Evolutionary conservation across 139 green algal genomes (phyloP), one percentile per base, ranked within the genome.

Genomic region (Desmodesmus armatus): DNA sequence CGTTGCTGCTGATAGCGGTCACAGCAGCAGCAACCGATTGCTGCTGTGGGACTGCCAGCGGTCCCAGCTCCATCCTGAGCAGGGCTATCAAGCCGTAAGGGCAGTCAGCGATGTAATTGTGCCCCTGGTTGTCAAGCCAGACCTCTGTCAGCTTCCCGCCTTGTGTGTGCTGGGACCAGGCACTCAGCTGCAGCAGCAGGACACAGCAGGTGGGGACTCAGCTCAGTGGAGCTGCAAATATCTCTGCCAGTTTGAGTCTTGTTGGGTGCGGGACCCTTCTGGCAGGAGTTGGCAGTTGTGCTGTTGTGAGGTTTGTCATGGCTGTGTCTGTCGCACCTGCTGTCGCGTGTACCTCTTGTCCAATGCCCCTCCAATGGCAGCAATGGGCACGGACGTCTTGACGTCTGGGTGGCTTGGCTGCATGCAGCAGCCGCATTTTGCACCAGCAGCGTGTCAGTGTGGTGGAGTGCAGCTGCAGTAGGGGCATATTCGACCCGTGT

Each of bases 291-390:
- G 19, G 51, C 51, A 62, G 51, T 62, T 23, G 21, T 39, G 5
- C 51, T 62, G 51, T 62, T 17, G n/a, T n/a, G n/a, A n/a, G n/a
- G n/a, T n/a, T n/a, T n/a, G n/a, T n/a, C n/a, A n/a, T n/a, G n/a
- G 7, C 21, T 33, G 21, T 62, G 70, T 58, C 33, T 33, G 41
- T 15, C 5, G 23, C 58, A 75, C 60, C 78, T 75, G 62, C 35
- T n/a, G 2, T 49, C 29, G 41, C 23, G 31, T 89, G 83, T 90
- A 92, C 23, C 88, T 47, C n/a, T 35, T 63, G 81, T 92, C 87
- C 0, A 31, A 25, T 3, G 67, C 67, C 0, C 69, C 76, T 29
- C 47, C 78, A 5, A 87, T 27, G 21, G 84, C 76, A 19, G 79
- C 81, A 39, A 74, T 51, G 33, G 72, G 84, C 37, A 89, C 62